Base-by-base conservation (phyloP, 2,329 filamentous ascomycete genomes). In the Setomelanomma holmii region DNA sequence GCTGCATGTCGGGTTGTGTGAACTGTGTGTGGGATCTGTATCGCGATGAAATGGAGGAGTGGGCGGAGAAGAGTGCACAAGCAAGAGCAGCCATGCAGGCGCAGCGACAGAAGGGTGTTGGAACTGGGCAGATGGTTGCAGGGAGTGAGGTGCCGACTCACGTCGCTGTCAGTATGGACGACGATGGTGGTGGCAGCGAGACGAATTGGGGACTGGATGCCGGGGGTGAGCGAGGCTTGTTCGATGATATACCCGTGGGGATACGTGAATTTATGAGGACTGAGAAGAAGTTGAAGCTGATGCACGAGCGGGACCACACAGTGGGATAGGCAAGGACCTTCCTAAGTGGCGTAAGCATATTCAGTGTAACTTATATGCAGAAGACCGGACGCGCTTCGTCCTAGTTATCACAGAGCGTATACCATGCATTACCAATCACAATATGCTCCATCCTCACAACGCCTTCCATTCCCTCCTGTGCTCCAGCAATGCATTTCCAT, bases 1-100 rank as follows among this genome's bases (percentile, higher is more conserved):
- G 95, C 82, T 99, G 95, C 77, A 99, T 99, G 95, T 95, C 90
- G 69, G 95, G 95, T 3, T 99, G 95, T 72, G 93, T 96, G 42
- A 93, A 98, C 74, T 99, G 95, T 74, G 95, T 98, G 2, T 98
- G 93, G 93, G 93, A 97, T 66, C 81, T 86, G 46, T 98, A 88
- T 75, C 84, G 93, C 7, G 93, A 99, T 61, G 95, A 98, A 45
- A 82, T 98, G 76, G 93, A 98, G 74, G 89, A 90, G 51, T 98
- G 92, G 91, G 89, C 87, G 4, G 78, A 80, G 12, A 83, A 86
- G 52, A 84, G 83, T 30, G 78, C 80, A 4, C 83, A 88, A 67
- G 91, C 91, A 1, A 83, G 87, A 63, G 70, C 70, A 30, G 81
- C 82, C 39, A 63, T 87, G 53, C 66, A 71, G 24, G 69, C 72